A percentile compares a stretch with the other conserved stretches of the same genome.
Evolutionary conservation across 106 monocot genomes (phyloP).

Genomic region (Platanthera zijinensis): DNA sequence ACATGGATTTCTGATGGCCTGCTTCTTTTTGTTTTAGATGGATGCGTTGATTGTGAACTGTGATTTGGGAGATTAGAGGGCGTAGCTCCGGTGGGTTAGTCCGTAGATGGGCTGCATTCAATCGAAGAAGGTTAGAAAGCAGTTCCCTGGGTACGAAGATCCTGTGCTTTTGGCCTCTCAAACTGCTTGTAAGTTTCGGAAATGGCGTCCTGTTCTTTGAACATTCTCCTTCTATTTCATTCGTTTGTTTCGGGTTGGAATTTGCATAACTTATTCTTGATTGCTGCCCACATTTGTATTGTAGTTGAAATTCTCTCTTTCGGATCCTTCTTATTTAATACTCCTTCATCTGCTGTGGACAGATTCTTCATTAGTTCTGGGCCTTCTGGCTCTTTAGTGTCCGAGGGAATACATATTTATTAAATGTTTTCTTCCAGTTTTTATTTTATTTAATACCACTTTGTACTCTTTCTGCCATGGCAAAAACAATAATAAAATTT

Average conservation of each 20-base stretch:
- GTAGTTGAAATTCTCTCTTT: not conserved
- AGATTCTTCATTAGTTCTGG: not conserved
- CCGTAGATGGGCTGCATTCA: slow-evolving; percentile 76
- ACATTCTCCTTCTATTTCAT: not conserved
- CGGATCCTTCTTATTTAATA: not conserved
- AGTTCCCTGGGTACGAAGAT: slow-evolving; percentile 59
- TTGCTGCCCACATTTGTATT: not conserved
- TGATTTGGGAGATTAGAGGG: slow-evolving; percentile 12
- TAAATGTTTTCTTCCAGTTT: not conserved
- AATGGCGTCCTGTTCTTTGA: not conserved
- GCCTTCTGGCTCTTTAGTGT: not conserved
- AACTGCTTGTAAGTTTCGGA: slow-evolving; percentile 60
- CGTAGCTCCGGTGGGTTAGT: not conserved
- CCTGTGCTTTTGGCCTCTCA: slow-evolving; percentile 70
- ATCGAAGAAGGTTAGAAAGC: slow-evolving; percentile 41
- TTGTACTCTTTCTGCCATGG: too few species aligned
- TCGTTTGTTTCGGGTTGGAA: not conserved
- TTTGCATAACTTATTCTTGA: not conserved
- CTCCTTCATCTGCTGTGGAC: not conserved
- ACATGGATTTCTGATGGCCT: not conserved
- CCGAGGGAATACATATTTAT: not conserved
- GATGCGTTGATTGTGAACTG: slow-evolving; percentile 1
- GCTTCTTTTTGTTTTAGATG: not conserved
- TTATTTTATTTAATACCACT: too few species aligned
- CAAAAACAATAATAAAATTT: too few species aligned